A percentile compares a stretch with the other conserved stretches of the same genome.
phyloP scores from a whole-genome alignment of 257 asterid species.

The Oldenlandia corymbosa region DNA sequence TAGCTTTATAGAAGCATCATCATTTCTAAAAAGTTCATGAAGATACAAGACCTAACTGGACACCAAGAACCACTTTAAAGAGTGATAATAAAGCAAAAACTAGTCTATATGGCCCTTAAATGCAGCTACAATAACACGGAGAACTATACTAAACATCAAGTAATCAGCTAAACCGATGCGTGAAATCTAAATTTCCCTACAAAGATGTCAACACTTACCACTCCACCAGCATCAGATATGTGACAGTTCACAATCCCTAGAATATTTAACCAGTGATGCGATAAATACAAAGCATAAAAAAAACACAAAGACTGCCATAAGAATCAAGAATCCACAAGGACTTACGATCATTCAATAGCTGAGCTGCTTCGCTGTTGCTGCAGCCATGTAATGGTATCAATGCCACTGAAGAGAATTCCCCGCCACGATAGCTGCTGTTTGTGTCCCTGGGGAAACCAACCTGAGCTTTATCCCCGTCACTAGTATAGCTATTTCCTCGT shows the following conservation, averaged over 20 bases:
- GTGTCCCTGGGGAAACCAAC: slow-evolving; percentile 43
- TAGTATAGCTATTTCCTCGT: slow-evolving; percentile 48
- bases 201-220: background rate
- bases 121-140: too few relatives aligned
- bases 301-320: background rate
- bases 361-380: slow-evolving; percentile 61
- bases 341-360: slow-evolving; percentile 70
- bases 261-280: background rate
- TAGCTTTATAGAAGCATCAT: slow-evolving; percentile 2
- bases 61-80: background rate
- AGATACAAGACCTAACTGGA: background rate
- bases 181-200: background rate
- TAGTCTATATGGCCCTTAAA: background rate
- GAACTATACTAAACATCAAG: background rate
- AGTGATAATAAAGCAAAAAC: background rate
- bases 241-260: background rate
- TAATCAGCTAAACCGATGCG: background rate
- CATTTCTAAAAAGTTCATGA: background rate
- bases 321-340: slow-evolving; percentile 9
- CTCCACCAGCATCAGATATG: background rate
- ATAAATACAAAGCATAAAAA: background rate
- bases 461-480: slow-evolving; percentile 66
- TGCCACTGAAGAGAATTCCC: slow-evolving; percentile 38
- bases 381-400: slow-evolving; percentile 68
- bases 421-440: slow-evolving; percentile 36